Evolutionary conservation across 306 rosid species (phyloP).

Genomic region (Ormosia emarginata): DNA sequence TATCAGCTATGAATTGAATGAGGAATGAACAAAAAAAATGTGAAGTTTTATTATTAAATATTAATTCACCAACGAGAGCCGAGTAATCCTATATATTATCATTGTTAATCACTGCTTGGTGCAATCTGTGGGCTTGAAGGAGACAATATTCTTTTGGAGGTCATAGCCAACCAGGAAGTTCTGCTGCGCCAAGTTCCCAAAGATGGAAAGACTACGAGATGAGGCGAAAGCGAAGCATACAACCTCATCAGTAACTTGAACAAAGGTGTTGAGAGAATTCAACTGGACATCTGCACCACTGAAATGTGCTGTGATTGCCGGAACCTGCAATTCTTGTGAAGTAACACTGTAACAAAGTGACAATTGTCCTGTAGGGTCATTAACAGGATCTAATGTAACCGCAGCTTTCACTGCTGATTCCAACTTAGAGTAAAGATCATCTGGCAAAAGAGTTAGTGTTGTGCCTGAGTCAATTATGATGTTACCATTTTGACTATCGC

Average conservation of each 20-base stretch:
- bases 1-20: too few species aligned
- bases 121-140: slow-evolving; percentile 49
- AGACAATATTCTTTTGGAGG: not conserved
- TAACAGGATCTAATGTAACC: not conserved
- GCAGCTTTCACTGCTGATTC: slow-evolving; percentile 4
- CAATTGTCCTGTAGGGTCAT: not conserved
- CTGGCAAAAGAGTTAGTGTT: slow-evolving; percentile 21
- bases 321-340: not conserved
- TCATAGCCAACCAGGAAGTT: slow-evolving; percentile 65
- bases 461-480: slow-evolving; percentile 50
- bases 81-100: too few species aligned
- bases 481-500: not conserved
- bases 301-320: slow-evolving; percentile 36
- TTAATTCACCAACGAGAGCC: too few species aligned
- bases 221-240: slow-evolving; percentile 43
- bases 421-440: not conserved
- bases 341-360: slow-evolving; percentile 36
- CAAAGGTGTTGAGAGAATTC: slow-evolving; percentile 28
- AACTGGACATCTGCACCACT: slow-evolving; percentile 34
- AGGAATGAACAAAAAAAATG: too few species aligned
- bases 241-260: not conserved
- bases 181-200: slow-evolving; percentile 52
- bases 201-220: not conserved
- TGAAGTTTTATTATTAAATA: too few species aligned
- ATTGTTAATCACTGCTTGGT: not conserved